A percentile compares a stretch with the other conserved stretches of the same genome.
Evolutionary conservation across 1,284 basidiomycete species (phyloP).

Genomic region (Schizophyllum commune): DNA sequence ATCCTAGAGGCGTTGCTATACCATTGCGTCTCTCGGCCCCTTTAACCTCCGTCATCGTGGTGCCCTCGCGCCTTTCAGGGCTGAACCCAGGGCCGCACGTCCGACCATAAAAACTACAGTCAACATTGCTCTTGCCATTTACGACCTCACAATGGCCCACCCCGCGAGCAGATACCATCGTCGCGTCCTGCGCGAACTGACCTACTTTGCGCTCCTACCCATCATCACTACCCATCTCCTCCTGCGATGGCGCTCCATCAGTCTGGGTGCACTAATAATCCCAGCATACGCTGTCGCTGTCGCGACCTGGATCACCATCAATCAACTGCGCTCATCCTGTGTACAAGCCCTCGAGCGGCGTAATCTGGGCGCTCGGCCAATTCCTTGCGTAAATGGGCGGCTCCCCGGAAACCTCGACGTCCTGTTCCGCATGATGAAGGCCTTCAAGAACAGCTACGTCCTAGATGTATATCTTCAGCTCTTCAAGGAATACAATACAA

Average conservation of each 20-base stretch:
- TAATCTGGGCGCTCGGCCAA: constrained; percentile 39
- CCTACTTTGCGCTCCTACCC: constrained; percentile 33
- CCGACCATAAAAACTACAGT: no score
- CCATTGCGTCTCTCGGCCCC: no score
- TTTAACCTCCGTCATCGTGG: no score
- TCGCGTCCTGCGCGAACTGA: constrained; percentile 26
- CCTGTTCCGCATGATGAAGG: constrained; percentile 44
- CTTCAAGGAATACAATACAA: constrained; percentile 60
- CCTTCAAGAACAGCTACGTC: constrained; percentile 50
- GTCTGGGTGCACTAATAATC: constrained; percentile 24
- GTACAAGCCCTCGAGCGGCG: constrained; percentile 35
- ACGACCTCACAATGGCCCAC: background rate
- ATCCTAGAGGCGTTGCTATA: no score
- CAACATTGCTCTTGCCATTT: no score
- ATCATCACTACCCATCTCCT: constrained; percentile 23
- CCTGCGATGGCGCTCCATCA: constrained; percentile 18
- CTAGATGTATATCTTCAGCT: constrained; percentile 54
- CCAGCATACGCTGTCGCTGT: constrained; percentile 34
- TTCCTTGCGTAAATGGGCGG: constrained; percentile 53
- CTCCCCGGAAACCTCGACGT: constrained; percentile 72
- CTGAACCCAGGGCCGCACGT: no score
- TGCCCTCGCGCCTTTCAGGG: no score
- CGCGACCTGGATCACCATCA: constrained; percentile 29
- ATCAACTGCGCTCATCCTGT: constrained; percentile 26
- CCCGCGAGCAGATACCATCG: constrained; percentile 17